Evolutionary conservation across 768 basidiomycete genomes (phyloP).

Genomic region (Lenzites betulinus): DNA sequence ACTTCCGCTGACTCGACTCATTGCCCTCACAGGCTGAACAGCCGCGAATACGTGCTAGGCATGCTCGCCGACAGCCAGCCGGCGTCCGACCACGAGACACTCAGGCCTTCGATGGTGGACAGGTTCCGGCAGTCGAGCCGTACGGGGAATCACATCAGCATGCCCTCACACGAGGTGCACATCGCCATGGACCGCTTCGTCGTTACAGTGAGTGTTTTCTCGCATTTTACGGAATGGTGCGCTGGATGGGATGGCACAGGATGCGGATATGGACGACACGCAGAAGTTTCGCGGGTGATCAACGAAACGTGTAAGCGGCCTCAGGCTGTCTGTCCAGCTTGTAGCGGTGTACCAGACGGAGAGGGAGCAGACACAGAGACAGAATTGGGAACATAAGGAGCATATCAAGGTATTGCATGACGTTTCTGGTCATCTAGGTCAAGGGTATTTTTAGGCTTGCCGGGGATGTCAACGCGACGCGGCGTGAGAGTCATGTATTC

Average conservation of each 20-base stretch:
- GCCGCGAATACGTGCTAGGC: slow-evolving; percentile 3
- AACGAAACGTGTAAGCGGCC: too few species aligned
- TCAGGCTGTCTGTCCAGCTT: too few species aligned
- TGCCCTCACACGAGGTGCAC: not conserved
- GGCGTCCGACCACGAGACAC: not conserved
- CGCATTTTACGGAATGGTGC: too few species aligned
- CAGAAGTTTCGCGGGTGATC: too few species aligned
- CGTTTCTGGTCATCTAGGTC: too few species aligned
- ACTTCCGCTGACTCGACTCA: not conserved
- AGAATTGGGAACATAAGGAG: too few species aligned
- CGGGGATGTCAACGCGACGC: too few species aligned
- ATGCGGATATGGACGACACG: not conserved
- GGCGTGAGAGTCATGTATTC: too few species aligned
- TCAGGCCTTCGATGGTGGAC: not conserved
- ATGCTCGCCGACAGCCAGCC: not conserved
- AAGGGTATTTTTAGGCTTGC: too few species aligned
- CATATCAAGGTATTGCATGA: too few species aligned
- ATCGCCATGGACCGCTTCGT: slow-evolving; percentile 2
- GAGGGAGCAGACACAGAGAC: too few species aligned
- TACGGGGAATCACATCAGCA: not conserved
- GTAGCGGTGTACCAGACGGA: too few species aligned
- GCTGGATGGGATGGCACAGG: not conserved
- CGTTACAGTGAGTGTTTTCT: not conserved
- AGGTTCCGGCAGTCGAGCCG: not conserved
- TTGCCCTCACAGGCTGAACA: not conserved